Percentiles rank a stretch among this genome's conserved stretches.
Conservation (phyloP, 2,329 filamentous ascomycete species). For the Alternaria solani region DNA sequence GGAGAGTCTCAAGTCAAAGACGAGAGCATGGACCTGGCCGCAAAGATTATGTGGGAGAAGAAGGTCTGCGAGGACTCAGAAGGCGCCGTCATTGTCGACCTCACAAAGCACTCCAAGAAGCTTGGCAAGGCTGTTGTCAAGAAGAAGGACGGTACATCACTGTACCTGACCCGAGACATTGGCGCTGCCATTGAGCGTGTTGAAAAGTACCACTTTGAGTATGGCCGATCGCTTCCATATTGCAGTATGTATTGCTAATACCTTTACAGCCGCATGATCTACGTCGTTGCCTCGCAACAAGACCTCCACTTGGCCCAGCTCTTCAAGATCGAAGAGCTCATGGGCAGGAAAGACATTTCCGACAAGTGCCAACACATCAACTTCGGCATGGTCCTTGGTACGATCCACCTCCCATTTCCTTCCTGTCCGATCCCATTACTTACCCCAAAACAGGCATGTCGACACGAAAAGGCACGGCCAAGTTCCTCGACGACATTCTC, state of each 20-base stretch:
- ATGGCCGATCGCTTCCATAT: constrained; percentile 1
- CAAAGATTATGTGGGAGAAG: constrained; percentile 65
- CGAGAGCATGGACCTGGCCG: constrained; percentile 69
- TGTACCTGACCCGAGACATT: constrained; percentile 75
- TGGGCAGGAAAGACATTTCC: constrained; percentile 67
- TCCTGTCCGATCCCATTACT: background rate
- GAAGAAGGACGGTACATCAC: constrained; percentile 71
- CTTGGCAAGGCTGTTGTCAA: constrained; percentile 72
- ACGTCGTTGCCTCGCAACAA: constrained; percentile 70
- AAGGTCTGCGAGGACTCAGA: constrained; percentile 70
- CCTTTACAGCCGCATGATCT: constrained; percentile 65
- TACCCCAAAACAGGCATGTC: constrained; percentile 57
- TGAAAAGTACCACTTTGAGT: constrained; percentile 68
- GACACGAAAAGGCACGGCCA: constrained; percentile 68
- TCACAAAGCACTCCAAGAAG: constrained; percentile 73
- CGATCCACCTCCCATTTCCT: background rate
- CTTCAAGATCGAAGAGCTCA: constrained; percentile 70
- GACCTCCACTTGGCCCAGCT: constrained; percentile 70
- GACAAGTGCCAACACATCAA: constrained; percentile 69
- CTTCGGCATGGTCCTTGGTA: constrained; percentile 70
- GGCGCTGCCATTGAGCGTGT: constrained; percentile 70
- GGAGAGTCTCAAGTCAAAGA: constrained; percentile 73
- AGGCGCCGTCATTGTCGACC: constrained; percentile 73
- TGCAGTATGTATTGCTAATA: background rate
- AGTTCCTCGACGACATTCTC: constrained; percentile 60